Base-by-base conservation (phyloP, 768 basidiomycete species). In the Clitopilus passeckerianus region DNA sequence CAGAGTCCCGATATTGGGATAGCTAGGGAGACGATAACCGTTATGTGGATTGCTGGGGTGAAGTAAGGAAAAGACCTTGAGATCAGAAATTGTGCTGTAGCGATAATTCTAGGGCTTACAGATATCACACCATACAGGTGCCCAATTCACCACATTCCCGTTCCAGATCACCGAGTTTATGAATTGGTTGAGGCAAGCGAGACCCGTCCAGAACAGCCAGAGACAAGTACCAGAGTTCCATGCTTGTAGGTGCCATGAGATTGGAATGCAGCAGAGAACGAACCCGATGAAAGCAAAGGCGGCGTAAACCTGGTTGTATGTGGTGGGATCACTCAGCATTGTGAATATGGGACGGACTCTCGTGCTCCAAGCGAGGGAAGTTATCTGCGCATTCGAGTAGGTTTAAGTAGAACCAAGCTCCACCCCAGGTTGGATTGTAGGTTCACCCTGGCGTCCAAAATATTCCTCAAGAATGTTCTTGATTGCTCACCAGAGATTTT, bases 241-340 rank as follows among this genome's bases (percentile, higher is more conserved):
- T 37, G 60, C 86, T 77, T 87, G 80, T 43, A 86, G 73, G 68
- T 92, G 90, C 83, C 86, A 87, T 8, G 84, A 82, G 20, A 87
- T 73, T 3, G 90, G 87, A 33, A 89, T 81, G 53, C 77, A 67
- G 44, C 78, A 81, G 24, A 83, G 64, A 34, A 87, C n/a, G 65
- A 87, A 83, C 52, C 82, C 80, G 20, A 83, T 61, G 70, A 87
- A 88, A 63, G 85, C 70, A 59, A 80, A 79, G 20, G 70, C 60
- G 22, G 78, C 75, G 69, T 78, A 84, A 27, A 85, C 65, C 63
- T 72, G 73, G 62, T 78, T 78, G n/a, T 50, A 41, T 30, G 27
- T 30, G 27, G 27, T 30, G 27, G 7, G 27, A 30, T 30, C 27
- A 7, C 27, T 30, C 27, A 30, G 27, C 27, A 30, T 30, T 30